Conservation (phyloP, 2,329 filamentous ascomycete species). For the Harringtonia lauricola region DNA sequence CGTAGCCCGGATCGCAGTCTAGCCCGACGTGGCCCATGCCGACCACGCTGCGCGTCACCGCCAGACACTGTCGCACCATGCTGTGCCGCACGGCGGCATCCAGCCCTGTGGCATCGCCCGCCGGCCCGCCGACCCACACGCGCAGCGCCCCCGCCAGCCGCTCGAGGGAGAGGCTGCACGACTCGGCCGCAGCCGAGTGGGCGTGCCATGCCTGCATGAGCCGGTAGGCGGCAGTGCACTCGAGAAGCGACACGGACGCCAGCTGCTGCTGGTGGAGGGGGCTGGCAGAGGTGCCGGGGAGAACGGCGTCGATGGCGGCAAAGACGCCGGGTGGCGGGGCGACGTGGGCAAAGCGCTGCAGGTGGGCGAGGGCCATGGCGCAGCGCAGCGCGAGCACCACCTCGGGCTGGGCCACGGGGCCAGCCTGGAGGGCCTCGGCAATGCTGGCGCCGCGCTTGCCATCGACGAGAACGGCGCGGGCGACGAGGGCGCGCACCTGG, state of each 20-base stretch:
- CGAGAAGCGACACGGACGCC: slow-evolving; percentile 40
- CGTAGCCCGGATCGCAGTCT: slow-evolving; percentile 36
- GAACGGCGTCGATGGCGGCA: slow-evolving; percentile 37
- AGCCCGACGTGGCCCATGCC: slow-evolving; percentile 40
- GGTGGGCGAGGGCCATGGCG: slow-evolving; percentile 49
- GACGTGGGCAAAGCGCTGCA: slow-evolving; percentile 27
- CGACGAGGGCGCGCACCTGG: slow-evolving; percentile 47
- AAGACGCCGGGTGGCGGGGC: slow-evolving; percentile 31
- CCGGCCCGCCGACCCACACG: slow-evolving; percentile 46
- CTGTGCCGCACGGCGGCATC: slow-evolving; percentile 36
- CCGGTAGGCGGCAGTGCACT: slow-evolving; percentile 47
- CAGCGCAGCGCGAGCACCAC: slow-evolving; percentile 46
- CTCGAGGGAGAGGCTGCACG: slow-evolving; percentile 39
- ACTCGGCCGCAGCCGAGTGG: slow-evolving; percentile 35
- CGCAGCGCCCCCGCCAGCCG: slow-evolving; percentile 44
- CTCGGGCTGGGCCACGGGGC: slow-evolving; percentile 33
- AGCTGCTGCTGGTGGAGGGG: too few relatives aligned
- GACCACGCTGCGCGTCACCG: slow-evolving; percentile 43
- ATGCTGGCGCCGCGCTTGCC: slow-evolving; percentile 46
- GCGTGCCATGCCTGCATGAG: slow-evolving; percentile 42
- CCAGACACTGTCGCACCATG: slow-evolving; percentile 44
- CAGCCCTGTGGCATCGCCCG: slow-evolving; percentile 41
- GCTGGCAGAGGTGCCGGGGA: slow-evolving; percentile 25
- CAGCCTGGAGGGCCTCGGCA: slow-evolving; percentile 41
- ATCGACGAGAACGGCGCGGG: slow-evolving; percentile 44